Evolutionary conservation across 2,329 filamentous ascomycete species (phyloP), one percentile per base, ranked within the genome.

Genomic region (Pyrenochaeta sp.): DNA sequence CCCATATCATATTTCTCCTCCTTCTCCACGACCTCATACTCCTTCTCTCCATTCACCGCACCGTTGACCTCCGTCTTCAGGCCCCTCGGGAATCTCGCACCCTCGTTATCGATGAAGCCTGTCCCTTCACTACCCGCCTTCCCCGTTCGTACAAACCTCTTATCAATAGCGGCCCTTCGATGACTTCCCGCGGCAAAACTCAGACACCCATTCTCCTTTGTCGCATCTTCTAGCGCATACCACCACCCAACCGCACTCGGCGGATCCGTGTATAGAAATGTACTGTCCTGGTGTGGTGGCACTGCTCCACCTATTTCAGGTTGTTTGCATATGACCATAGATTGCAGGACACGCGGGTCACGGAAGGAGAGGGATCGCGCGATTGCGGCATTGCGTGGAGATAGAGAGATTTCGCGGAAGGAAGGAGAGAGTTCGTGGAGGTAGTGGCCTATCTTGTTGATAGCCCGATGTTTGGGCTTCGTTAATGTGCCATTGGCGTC

Each of bases 281-380:
- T 93, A 64, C 87, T 92, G 78, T 98, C 94, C 80, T 97, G 93
- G 77, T 99, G 95, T 24, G 92, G 88, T 0, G 91, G 92, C 43
- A 98, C 95, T 1, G 91, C 91, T 24, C 91, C 94, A 28, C 95
- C 95, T 52, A 98, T 97, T 79, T 96, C 92, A 24, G 95, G 93
- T 80, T 97, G 94, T 79, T 99, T 99, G 86, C 93, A 97, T 69
- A 99, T 98, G 28, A 98, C 85, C 95, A 99, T 99, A 76, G 91
- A 95, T 82, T 99, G 95, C 51, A 99, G 83, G 5, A 90, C 84
- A 22, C 90, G 83, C 1, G 93, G 91, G 76, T 96, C 91, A 4
- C 66, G 70, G 80, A 93, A 97, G 2, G 90, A 90, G 10, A 97
- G 83, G 8, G 85, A 84, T 44, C 82, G 81, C 0, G 93, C 92